Evolutionary conservation across 306 rosid species (phyloP).

Genomic region (Begonia peltatifolia): DNA sequence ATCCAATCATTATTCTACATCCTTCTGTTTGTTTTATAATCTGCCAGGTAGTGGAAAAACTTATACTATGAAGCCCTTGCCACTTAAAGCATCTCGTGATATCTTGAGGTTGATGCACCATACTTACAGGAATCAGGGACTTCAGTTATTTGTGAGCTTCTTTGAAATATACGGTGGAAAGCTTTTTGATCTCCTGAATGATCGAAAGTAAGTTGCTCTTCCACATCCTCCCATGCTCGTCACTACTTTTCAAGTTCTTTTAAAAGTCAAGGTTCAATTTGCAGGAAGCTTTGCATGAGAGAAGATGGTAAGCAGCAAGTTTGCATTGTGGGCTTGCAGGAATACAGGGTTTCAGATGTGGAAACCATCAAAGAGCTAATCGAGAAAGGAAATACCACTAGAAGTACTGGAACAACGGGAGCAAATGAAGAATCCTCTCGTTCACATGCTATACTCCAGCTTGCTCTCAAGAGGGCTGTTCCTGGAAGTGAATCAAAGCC

Average conservation of each 20-base stretch:
- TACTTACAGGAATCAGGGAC: constrained; percentile 83
- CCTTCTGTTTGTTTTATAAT: constrained; percentile 14
- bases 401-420: constrained; percentile 97
- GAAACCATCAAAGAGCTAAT: constrained; percentile 88
- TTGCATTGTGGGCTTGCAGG: constrained; percentile 97
- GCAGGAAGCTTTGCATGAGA: constrained; percentile 97
- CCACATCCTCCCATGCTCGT: background rate
- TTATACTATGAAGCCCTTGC: constrained; percentile 92
- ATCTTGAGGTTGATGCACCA: constrained; percentile 94
- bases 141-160: constrained; percentile 88
- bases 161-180: constrained; percentile 98
- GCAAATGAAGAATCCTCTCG: constrained; percentile 99
- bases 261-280: constrained; percentile 15
- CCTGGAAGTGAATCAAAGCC: constrained; percentile 85
- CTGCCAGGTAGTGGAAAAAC: constrained; percentile 91
- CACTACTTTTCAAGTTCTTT: constrained; percentile 7
- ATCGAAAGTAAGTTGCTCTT: constrained; percentile 53
- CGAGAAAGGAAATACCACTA: constrained; percentile 83
- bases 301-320: constrained; percentile 98
- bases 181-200: constrained; percentile 92
- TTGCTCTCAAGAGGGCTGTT: constrained; percentile 71
- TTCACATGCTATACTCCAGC: constrained; percentile 98
- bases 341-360: constrained; percentile 82
- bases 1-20: background rate
- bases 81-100: constrained; percentile 89